These are phyloP conservation scores for Clavariopsis aquatica DNA, from an alignment of 495 filamentous ascomycete species.

Conservation along the genomic window DNA sequence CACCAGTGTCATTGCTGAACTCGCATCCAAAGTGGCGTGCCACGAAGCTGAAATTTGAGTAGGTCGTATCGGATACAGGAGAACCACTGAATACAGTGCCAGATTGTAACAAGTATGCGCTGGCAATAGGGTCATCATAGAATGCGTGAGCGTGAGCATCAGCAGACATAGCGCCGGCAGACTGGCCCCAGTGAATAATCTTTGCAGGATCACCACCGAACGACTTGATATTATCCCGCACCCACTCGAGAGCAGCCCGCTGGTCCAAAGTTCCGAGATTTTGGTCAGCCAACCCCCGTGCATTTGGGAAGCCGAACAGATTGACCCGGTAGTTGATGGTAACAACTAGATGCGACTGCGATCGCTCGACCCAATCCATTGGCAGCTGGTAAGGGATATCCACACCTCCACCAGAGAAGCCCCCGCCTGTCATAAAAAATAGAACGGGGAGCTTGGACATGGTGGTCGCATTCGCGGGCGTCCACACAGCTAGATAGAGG, in stretches of 20 bases:
- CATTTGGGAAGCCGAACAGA: constrained; percentile 27
- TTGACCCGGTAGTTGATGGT: constrained; percentile 59
- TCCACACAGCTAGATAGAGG: constrained; percentile 29
- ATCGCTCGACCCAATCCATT: constrained; percentile 16
- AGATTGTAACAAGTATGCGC: constrained; percentile 66
- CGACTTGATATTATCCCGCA: constrained; percentile 40
- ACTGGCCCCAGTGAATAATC: constrained; percentile 71
- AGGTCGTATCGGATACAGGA: neutral
- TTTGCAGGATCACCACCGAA: constrained; percentile 41
- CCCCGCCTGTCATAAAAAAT: constrained; percentile 23
- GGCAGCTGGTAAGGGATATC: constrained; percentile 16
- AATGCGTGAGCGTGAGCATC: constrained; percentile 52
- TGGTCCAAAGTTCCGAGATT: constrained; percentile 47
- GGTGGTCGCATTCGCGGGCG: neutral
- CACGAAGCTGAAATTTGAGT: constrained; percentile 11
- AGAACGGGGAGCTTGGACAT: constrained; percentile 7
- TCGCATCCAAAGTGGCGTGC: constrained; percentile 7
- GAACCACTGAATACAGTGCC: constrained; percentile 43
- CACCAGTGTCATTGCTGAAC: constrained; percentile 34
- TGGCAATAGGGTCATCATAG: constrained; percentile 45
- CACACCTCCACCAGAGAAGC: neutral
- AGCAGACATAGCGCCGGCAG: constrained; percentile 69
- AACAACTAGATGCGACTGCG: constrained; percentile 45
- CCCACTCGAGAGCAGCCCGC: constrained; percentile 48
- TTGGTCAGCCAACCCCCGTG: constrained; percentile 47